Percentiles rank a stretch among this genome's conserved stretches.
Conservation (phyloP, 768 basidiomycete species). For the Suillus tomentosus region DNA sequence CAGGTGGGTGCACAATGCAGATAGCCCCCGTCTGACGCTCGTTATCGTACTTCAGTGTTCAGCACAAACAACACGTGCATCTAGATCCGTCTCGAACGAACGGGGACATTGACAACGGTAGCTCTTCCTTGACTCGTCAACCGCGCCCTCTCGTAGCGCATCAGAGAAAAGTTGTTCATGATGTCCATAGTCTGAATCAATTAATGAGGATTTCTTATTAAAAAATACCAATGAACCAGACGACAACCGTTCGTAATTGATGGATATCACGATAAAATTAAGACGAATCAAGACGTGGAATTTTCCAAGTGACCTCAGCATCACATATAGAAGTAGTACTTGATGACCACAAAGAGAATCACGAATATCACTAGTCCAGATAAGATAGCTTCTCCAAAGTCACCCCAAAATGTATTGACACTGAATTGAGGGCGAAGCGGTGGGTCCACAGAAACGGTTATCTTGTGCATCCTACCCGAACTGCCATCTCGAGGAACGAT, state of each 20-base stretch:
- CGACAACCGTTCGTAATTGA: background rate
- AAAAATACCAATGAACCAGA: no score
- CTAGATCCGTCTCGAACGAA: background rate
- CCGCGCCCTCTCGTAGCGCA: background rate
- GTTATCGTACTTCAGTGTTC: background rate
- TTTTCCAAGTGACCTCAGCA: slow-evolving; percentile 6
- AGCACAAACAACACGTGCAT: background rate
- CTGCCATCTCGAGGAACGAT: slow-evolving; percentile 48
- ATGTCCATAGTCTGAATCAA: background rate
- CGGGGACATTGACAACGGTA: no score
- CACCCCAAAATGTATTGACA: slow-evolving; percentile 69
- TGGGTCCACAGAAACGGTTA: slow-evolving; percentile 59
- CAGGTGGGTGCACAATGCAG: background rate
- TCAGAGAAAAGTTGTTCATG: background rate
- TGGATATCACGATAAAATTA: background rate
- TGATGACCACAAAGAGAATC: slow-evolving; percentile 32
- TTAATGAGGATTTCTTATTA: background rate
- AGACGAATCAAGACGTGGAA: background rate
- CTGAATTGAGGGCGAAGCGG: slow-evolving; percentile 51
- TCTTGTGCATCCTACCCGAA: slow-evolving; percentile 48
- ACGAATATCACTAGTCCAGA: slow-evolving; percentile 36
- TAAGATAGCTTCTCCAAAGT: slow-evolving; percentile 42
- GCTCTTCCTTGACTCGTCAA: no score
- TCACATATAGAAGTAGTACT: slow-evolving; percentile 29
- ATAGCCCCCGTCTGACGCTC: background rate